These are phyloP conservation scores for Powellomyces hirtus DNA, from an alignment of 192 early-diverging fungal species.

Conservation along the genomic window DNA sequence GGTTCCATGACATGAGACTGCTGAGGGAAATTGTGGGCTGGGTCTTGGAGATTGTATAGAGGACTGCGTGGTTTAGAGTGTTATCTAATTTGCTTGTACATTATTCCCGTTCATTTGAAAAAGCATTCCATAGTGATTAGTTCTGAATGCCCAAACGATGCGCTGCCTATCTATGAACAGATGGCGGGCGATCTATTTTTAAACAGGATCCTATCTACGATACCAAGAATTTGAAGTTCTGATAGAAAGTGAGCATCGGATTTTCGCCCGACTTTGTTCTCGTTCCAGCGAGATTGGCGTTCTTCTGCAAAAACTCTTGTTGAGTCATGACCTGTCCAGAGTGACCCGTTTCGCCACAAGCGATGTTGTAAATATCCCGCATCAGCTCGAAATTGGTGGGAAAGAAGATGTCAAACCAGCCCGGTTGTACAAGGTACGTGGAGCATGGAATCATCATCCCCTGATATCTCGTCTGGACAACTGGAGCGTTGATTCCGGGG, in stretches of 20 bases:
- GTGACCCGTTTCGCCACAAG: conserved; percentile 34
- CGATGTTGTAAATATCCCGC: conserved; percentile 64
- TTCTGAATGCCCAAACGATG: too few relatives aligned
- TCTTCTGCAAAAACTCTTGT: conserved; percentile 70
- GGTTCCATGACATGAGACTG: conserved; percentile 55
- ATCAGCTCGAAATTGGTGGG: conserved; percentile 94
- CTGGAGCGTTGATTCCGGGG: conserved; percentile 78
- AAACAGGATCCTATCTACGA: conserved; percentile 39
- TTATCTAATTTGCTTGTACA: too few relatives aligned
- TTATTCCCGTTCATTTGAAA: too few relatives aligned
- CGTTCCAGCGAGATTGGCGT: conserved; percentile 75
- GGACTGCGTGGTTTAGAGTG: too few relatives aligned
- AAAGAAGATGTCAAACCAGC: conserved; percentile 99
- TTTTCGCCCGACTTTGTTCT: conserved; percentile 85
- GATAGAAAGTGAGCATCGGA: conserved; percentile 93
- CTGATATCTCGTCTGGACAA: conserved; percentile 90
- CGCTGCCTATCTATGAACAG: too few relatives aligned
- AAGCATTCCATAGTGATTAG: too few relatives aligned
- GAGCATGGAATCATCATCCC: conserved; percentile 91
- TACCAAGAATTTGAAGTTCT: conserved; percentile 73
- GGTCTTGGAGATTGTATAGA: conserved; percentile 22
- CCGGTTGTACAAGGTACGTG: conserved; percentile 95
- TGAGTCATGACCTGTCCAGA: conserved; percentile 61
- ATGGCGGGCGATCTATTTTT: too few relatives aligned
- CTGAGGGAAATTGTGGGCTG: conserved; percentile 59